These are phyloP conservation scores for Monosporascus sp. DNA, from an alignment of 2,329 filamentous ascomycete species.

Conservation along the genomic window DNA sequence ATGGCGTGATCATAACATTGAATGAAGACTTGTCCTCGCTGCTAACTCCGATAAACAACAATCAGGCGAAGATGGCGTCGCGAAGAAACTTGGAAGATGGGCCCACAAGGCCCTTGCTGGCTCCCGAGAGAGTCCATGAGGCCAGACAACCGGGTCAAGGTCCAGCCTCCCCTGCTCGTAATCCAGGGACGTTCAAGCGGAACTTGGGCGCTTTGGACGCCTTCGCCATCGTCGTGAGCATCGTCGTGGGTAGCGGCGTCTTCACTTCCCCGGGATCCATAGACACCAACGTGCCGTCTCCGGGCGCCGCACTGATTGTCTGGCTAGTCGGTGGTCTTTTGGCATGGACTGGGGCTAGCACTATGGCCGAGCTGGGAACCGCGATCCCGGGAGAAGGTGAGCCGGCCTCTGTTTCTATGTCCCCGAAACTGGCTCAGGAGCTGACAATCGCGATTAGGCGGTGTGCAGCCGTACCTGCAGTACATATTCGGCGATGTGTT, in stretches of 20 bases:
- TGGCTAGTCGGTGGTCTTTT: slow-evolving; percentile 59
- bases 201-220: slow-evolving; percentile 27
- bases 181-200: slow-evolving; percentile 20
- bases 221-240: slow-evolving; percentile 57
- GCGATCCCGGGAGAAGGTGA: slow-evolving; percentile 56
- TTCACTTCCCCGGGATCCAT: slow-evolving; percentile 62
- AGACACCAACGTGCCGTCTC: slow-evolving; percentile 59
- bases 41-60: too few relatives aligned
- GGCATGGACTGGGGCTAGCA: slow-evolving; percentile 60
- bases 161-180: neutral
- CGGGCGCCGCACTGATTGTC: slow-evolving; percentile 51
- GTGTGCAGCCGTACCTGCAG: slow-evolving; percentile 58
- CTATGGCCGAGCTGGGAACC: slow-evolving; percentile 59
- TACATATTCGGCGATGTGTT: slow-evolving; percentile 57
- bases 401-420: slow-evolving; percentile 15
- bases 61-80: neutral
- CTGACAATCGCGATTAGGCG: slow-evolving; percentile 33
- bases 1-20: too few relatives aligned
- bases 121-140: neutral
- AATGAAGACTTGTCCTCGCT: too few relatives aligned
- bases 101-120: neutral
- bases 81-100: neutral
- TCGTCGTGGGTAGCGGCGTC: slow-evolving; percentile 61
- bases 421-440: slow-evolving; percentile 50
- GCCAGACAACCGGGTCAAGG: slow-evolving; percentile 46